phyloP scores from a whole-genome alignment of 169 alveolate species.

The Ichthyophthirius multifiliis region DNA sequence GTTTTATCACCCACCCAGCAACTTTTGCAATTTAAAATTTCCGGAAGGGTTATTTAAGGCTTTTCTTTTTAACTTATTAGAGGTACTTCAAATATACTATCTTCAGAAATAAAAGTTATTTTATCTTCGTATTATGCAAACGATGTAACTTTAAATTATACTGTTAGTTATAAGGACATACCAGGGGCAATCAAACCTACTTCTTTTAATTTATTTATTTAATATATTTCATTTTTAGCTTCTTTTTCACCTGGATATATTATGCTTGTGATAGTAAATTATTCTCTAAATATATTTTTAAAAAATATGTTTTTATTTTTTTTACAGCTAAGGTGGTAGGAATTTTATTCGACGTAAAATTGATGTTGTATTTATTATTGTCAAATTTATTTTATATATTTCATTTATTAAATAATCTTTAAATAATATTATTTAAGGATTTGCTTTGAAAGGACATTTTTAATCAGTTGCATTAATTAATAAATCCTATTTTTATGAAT shows the following conservation, averaged over 20 bases:
- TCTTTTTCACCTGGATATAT: slow-evolving; percentile 48
- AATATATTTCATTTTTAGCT: not conserved
- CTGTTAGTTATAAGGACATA: slow-evolving; percentile 70
- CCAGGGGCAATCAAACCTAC: slow-evolving; percentile 85
- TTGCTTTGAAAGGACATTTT: slow-evolving; percentile 70
- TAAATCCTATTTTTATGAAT: not conserved
- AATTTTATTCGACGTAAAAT: slow-evolving; percentile 68
- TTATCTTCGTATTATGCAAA: slow-evolving; percentile 84
- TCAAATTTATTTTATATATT: slow-evolving; percentile 79
- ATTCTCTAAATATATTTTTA: slow-evolving; percentile 31
- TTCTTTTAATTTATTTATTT: slow-evolving; percentile 32
- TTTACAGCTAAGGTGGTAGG: slow-evolving; percentile 77
- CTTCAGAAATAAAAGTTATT: slow-evolving; percentile 73
- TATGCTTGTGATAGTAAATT: slow-evolving; percentile 66
- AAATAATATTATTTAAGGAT: slow-evolving; percentile 69
- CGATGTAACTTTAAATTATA: slow-evolving; percentile 73
- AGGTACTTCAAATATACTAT: slow-evolving; percentile 74
- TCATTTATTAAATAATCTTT: slow-evolving; percentile 82
- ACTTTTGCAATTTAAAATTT: slow-evolving; percentile 77
- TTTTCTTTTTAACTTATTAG: slow-evolving; percentile 81
- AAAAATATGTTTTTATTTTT: not conserved
- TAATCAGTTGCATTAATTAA: slow-evolving; percentile 32
- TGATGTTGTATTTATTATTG: slow-evolving; percentile 74
- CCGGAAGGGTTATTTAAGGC: slow-evolving; percentile 71
- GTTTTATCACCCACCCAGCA: slow-evolving; percentile 84